These are phyloP conservation scores for Boechera divaricarpa DNA, from an alignment of 345 rosid species.

Conservation along the genomic window DNA sequence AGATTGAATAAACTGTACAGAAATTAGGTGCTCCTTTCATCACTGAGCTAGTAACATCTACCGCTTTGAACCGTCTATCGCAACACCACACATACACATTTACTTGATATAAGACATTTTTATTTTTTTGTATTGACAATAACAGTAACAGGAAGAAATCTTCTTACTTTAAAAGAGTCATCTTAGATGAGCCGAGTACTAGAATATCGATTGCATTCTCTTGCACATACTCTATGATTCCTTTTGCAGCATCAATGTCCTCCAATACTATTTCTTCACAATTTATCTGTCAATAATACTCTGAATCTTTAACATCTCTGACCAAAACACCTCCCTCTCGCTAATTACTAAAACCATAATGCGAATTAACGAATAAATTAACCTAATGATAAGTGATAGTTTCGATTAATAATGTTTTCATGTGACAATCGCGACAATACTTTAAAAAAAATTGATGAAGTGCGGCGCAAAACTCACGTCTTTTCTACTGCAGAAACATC, in stretches of 20 bases:
- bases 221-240: slow-evolving; percentile 54
- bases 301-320: slow-evolving; percentile 2
- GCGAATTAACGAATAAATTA: neutral
- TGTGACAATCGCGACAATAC: neutral
- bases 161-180: slow-evolving; percentile 65
- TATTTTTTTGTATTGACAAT: neutral
- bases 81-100: neutral
- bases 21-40: slow-evolving; percentile 66
- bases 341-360: neutral
- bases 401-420: slow-evolving; percentile 5
- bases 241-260: slow-evolving; percentile 59
- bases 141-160: neutral
- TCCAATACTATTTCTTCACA: slow-evolving; percentile 67
- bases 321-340: neutral
- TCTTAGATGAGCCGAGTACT: slow-evolving; percentile 67
- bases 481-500: slow-evolving; percentile 79
- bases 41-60: slow-evolving; percentile 64
- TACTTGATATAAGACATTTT: neutral
- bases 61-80: slow-evolving; percentile 61
- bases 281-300: slow-evolving; percentile 53
- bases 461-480: slow-evolving; percentile 51
- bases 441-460: neutral
- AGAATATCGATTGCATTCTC: slow-evolving; percentile 48
- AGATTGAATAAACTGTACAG: slow-evolving; percentile 77
- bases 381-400: neutral